Base-by-base conservation (phyloP, 371 early-diverging fungal species). In the Mucor sp. region DNA sequence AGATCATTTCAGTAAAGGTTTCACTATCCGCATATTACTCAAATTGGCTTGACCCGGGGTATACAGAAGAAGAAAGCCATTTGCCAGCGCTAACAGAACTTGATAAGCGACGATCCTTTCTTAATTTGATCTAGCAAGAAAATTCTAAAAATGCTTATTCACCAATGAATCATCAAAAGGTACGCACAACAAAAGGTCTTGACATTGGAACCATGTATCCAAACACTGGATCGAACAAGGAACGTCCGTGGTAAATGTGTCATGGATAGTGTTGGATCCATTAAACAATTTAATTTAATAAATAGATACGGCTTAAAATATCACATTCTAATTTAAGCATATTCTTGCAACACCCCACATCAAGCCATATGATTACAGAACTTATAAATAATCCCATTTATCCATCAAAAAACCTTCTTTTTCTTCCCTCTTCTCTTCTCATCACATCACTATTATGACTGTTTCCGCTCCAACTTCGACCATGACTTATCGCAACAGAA, bases 11-110 rank as follows among this genome's bases (percentile, higher is more conserved):
- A 25, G 23, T 12, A 53, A 5, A 50, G 23, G 53, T 53, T 27
- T 53, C 53, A 53, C 53, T 53, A 53, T 8, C 53, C 53, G 53
- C 53, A 53, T 11, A 27, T 53, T 27, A 27, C 53, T 53, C 27
- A 12, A 53, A 53, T 25, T 53, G 53, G 53, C 53, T 27, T 53
- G 53, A 57, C 57, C 57, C 57, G 33, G 57, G 57, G 57, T 33
- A 53, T 53, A 53, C 27, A 41, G 41, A 41, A 41, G 41, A 41
- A 41, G 17, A 41, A 53, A 25, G 21, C 19, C 47, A 47, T 47
- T 47, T 19, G 47, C 9, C 19, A 44, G 44, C 8, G 44, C 27
- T 27, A 53, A 53, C 53, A 27, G 53, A 21, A 53, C 27, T 53
- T 32, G 56, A 56, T 28, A 30, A 30, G 32, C 56, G 32, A 56